Evolutionary conservation across 305 asterid species (phyloP).

Genomic region (Fraxinus latifolia): DNA sequence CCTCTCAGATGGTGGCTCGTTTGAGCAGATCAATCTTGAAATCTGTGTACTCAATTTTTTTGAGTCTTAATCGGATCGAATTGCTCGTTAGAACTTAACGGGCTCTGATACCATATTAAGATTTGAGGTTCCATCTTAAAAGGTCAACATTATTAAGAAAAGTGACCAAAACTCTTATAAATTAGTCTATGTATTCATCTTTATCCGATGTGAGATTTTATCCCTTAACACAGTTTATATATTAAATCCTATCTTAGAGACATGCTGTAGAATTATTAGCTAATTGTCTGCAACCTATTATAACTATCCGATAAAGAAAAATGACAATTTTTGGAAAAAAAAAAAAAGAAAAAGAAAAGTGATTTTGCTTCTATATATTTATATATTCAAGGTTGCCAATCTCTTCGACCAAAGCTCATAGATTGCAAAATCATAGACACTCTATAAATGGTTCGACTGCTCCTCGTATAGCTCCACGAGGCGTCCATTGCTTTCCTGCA

Average conservation of each 20-base stretch:
- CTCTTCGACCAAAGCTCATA: not conserved
- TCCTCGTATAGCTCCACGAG: slow-evolving; percentile 47
- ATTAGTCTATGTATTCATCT: too few relatives aligned
- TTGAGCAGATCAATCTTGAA: too few relatives aligned
- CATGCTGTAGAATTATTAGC: not conserved
- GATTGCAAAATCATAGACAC: not conserved
- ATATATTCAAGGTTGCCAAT: not conserved
- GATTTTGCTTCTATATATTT: not conserved
- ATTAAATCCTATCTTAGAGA: not conserved
- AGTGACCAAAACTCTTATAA: too few relatives aligned
- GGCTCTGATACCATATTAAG: too few relatives aligned
- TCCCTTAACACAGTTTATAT: too few relatives aligned
- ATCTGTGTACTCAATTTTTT: too few relatives aligned
- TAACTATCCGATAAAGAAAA: not conserved
- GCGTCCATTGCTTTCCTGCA: slow-evolving; percentile 62
- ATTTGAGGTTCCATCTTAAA: too few relatives aligned
- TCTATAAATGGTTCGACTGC: slow-evolving; percentile 9
- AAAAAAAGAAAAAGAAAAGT: not conserved
- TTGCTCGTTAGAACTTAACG: too few relatives aligned
- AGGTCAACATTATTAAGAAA: too few relatives aligned
- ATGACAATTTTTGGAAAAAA: not conserved
- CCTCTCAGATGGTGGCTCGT: too few relatives aligned
- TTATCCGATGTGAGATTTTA: too few relatives aligned
- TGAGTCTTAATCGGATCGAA: too few relatives aligned
- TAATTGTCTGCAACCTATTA: not conserved